Base-by-base conservation (phyloP, 164 flowering plant species). In the Vitis riparia region DNA sequence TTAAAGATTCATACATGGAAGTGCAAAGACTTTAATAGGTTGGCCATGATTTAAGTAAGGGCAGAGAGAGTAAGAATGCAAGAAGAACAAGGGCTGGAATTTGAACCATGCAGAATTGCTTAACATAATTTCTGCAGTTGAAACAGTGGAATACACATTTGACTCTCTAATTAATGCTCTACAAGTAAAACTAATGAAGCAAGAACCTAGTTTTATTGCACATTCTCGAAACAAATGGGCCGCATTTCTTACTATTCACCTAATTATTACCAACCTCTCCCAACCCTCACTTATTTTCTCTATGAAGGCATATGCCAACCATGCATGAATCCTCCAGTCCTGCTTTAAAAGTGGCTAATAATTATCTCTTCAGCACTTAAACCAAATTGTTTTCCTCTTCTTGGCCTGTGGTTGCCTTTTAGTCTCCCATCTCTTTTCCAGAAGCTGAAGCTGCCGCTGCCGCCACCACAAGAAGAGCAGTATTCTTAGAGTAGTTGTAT, bases 381-480 rank as follows among this genome's bases (percentile, higher is more conserved):
- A 72, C 48, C n/a, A 67, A 51, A 68, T 65, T 14, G 23, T 5
- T 32, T 47, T 50, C 63, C 66, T 63, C 59, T 19, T 2, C 13
- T 29, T 17, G 17, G 30, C 51, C 23, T 62, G 60, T 59, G 59
- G 53, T 14, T 37, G 62, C 51, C 60, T 12, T 0, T 49, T 37
- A 23, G 17, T 50, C 47, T 69, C 30, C 44, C 44, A 32, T 50
- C 47, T n/a, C 3, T 44, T 32, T 56, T 65, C 75, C 67, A 64
- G 72, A 74, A 14, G 44, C 44, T 32, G 44, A 3, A 3, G 78
- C 68, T 44, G 76, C 73, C 37, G 78, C 73, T 9, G 74, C 50
- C 15, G 68, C 59, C 14, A 73, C 62, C 50, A 62, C 51, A 59
- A 67, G 37, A 63, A 74, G 53, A 65, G 66, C 63, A 19, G 32